Evolutionary conservation across 345 rosid species (phyloP).

Genomic region (Arabidopsis arenosa): DNA sequence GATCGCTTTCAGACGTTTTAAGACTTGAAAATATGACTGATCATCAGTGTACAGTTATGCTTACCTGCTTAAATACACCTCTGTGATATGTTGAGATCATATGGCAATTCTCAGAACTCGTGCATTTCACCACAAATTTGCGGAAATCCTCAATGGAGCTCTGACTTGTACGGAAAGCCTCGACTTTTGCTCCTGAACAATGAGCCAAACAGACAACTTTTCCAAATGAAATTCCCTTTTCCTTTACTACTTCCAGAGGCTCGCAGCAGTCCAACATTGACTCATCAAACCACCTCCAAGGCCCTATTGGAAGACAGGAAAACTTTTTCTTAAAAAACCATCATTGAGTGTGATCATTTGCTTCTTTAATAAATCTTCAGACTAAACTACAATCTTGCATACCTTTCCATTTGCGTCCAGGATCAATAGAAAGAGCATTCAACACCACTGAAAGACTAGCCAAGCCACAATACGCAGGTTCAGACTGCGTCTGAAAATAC

Average conservation of each 20-base stretch:
- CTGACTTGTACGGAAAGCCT: conserved; percentile 84
- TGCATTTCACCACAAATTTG: conserved; percentile 57
- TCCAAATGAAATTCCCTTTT: conserved; percentile 90
- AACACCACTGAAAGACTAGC: conserved; percentile 88
- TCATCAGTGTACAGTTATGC: neutral
- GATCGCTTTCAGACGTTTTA: neutral
- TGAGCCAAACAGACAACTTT: conserved; percentile 90
- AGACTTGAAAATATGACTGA: no score
- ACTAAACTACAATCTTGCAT: neutral
- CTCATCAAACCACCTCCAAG: conserved; percentile 99
- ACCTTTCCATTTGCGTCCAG: conserved; percentile 91
- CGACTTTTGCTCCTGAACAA: conserved; percentile 90
- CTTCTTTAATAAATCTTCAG: neutral
- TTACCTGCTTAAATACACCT: conserved; percentile 71
- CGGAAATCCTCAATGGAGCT: conserved; percentile 79
- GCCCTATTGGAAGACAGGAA: conserved; percentile 54
- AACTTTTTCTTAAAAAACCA: neutral
- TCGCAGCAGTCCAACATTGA: conserved; percentile 95
- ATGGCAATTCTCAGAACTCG: conserved; percentile 75
- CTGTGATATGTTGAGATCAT: conserved; percentile 85
- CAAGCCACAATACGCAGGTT: conserved; percentile 90
- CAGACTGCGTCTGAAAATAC: conserved; percentile 89
- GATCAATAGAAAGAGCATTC: conserved; percentile 93
- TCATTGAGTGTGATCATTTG: neutral
- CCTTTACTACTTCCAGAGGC: conserved; percentile 81